Evolutionary conservation across 2,329 filamentous ascomycete species (phyloP), one percentile per base, ranked within the genome.

Genomic region (Alternaria sp.): DNA sequence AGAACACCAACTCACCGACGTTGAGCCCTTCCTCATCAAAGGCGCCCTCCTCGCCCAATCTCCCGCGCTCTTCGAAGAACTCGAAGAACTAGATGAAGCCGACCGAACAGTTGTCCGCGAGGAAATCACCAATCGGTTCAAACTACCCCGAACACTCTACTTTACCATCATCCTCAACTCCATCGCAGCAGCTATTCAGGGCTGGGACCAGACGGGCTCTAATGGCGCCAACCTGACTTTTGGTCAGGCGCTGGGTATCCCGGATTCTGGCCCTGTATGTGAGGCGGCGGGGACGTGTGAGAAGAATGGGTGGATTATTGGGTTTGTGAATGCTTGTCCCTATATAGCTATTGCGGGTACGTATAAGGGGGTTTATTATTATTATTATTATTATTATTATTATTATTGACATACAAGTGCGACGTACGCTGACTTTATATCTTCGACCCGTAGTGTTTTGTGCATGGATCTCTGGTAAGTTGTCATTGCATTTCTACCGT

Each of bases 31-130:
- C 9, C 80, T 92, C 42, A 80, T 85, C 57, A 73, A 73, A 49
- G 72, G 70, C 28, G 91, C 90, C 1, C 81, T 93, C 11, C 84
- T 92, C 11, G 91, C 91, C 1, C 89, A 92, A 74, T 86, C 88
- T 62, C 90, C 90, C 0, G 78, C 79, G 8, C 81, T 82, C 24
- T 90, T 84, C 71, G 88, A 91, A 57, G 80, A 84, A 17, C 83
- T 92, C 49, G 79, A 86, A 53, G 84, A 86, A 10, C 82, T 93
- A 1, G 79, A 83, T 57, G 83, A 88, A n/a, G 78, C 80, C 1
- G 88, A 90, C 65, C 84, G 88, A 53, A 76, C 81, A 6, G 81
- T 80, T 6, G 79, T 94, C 14, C 80, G 80, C 21, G 79, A 86
- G 51, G 89, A 92, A 72, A 80, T 83, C 23, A 80, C 84, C 8